A percentile compares a stretch with the other conserved stretches of the same genome.
phyloP scores from a whole-genome alignment of 73 alveolate genomes.

The Paramecium pentaurelia region DNA sequence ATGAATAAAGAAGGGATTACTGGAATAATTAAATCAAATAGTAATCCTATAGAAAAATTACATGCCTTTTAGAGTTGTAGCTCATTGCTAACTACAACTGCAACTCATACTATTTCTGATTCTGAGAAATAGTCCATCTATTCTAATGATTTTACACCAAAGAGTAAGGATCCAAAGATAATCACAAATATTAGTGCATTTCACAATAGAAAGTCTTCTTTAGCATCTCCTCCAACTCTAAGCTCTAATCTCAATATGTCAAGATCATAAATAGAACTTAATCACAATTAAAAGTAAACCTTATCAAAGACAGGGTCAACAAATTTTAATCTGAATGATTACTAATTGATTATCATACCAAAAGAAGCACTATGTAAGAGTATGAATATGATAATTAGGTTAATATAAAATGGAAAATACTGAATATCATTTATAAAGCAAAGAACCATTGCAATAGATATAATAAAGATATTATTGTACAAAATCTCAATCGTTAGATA shows the following conservation, averaged over 20 bases:
- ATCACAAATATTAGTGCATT: neutral
- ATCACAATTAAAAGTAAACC: neutral
- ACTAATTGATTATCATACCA: neutral
- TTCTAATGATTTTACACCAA: neutral
- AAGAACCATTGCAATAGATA: neutral
- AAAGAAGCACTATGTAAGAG: neutral
- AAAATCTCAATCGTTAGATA: neutral
- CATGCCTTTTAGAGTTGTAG: neutral
- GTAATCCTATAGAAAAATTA: neutral
- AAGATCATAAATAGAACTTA: neutral
- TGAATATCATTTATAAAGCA: neutral
- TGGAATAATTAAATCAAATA: neutral
- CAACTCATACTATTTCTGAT: neutral
- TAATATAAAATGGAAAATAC: neutral
- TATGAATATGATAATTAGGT: neutral
- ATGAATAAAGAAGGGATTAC: slow-evolving; percentile 4
- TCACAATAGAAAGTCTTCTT: neutral
- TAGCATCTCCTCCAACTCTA: neutral
- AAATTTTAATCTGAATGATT: slow-evolving; percentile 13
- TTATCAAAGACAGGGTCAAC: slow-evolving; percentile 14
- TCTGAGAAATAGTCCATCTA: neutral
- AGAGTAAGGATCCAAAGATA: neutral
- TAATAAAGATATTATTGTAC: neutral
- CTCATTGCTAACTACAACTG: neutral
- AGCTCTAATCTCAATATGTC: neutral